A percentile compares a stretch with the other conserved stretches of the same genome.
Conservation (phyloP, 2,329 filamentous ascomycete species). For the Coniella vitis region DNA sequence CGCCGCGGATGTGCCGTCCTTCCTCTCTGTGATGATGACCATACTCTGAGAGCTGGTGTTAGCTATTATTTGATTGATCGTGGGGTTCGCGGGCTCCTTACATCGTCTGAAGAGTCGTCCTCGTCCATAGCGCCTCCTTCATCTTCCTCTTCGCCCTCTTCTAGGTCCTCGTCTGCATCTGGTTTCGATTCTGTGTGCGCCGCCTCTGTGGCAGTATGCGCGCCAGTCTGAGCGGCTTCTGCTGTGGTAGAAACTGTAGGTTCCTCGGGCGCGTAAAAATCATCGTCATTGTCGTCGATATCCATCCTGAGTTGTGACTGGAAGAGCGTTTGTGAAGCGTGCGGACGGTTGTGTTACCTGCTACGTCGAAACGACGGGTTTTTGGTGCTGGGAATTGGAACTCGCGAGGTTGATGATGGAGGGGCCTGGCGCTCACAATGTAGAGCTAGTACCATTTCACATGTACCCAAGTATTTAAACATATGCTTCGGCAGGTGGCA, state of each 20-base stretch:
- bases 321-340: not conserved
- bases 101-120: conserved; percentile 42
- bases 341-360: no score
- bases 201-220: conserved; percentile 16
- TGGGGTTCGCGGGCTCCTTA: not conserved
- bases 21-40: conserved; percentile 61
- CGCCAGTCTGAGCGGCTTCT: conserved; percentile 10
- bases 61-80: not conserved
- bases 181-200: conserved; percentile 28
- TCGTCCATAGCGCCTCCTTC: conserved; percentile 55
- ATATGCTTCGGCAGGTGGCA: not conserved
- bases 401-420: not conserved
- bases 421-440: not conserved
- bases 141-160: conserved; percentile 59
- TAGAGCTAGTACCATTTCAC: not conserved
- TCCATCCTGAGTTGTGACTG: conserved; percentile 43
- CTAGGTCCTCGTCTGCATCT: conserved; percentile 45
- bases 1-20: conserved; percentile 55
- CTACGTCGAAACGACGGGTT: no score
- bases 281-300: conserved; percentile 57
- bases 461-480: not conserved
- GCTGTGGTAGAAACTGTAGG: conserved; percentile 31
- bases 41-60: conserved; percentile 43
- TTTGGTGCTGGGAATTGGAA: not conserved
- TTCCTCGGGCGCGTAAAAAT: conserved; percentile 59